Evolutionary conservation across 2,329 filamentous ascomycete species (phyloP), one percentile per base, ranked within the genome.

Genomic region (Monosporascus sp.): DNA sequence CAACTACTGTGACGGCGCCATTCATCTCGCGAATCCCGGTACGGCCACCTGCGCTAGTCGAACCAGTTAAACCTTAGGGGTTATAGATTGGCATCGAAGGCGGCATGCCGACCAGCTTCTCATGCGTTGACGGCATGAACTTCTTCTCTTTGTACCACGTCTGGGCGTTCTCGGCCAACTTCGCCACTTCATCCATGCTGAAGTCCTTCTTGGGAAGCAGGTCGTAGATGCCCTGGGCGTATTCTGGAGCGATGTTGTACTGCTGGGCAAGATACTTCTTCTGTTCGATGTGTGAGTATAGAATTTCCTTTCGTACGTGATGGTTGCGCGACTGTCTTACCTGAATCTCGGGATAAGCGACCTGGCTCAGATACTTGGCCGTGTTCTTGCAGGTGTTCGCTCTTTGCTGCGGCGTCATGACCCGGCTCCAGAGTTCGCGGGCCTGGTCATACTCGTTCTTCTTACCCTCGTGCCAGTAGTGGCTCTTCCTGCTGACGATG

Each of bases 401-500:
- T 35, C 73, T 68, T 57, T 70, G 66, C 52, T 72, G 57, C 11
- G 72, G 68, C 49, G 61, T 70, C 77, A 82, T 80, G 52, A 79
- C 78, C 11, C 70, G 63, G 20, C 57, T 61, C 69, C 78, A 81
- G 11, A 81, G 71, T 55, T 75, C 73, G 4, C 68, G 71, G 3
- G 77, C 72, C 61, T 82, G 78, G 24, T 74, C 73, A 60, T 81
- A 81, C 48, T 81, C 78, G 56, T 66, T 76, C 59, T 70, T 69
- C 64, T 77, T 77, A 20, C 76, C 78, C 60, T 81, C 78, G 58
- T 81, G 78, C 69, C 72, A 79, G 66, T 75, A 79, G 60, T 81
- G 77, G 57, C 73, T 76, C 68, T 80, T 79, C 49, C 78, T 72
- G 55, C 72, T 74, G 43, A 79, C 70, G 38, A 79, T 66, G 53